Percentiles rank a stretch among this genome's conserved stretches.
These are phyloP conservation scores for Termitomyces sp. DNA, from an alignment of 768 basidiomycete genomes.

Conservation along the genomic window DNA sequence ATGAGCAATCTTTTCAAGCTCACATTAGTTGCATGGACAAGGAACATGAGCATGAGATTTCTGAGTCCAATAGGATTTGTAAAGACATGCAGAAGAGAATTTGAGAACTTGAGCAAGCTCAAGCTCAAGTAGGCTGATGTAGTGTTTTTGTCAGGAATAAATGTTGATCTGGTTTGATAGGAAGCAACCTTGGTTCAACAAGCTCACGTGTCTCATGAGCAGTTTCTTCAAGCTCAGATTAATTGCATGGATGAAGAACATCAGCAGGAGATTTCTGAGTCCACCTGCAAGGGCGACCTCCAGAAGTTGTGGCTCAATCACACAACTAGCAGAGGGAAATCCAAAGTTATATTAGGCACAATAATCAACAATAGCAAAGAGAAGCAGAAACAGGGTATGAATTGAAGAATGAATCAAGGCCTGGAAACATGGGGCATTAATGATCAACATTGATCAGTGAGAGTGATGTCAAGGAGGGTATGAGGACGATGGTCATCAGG, in stretches of 20 bases:
- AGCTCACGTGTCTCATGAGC: background rate
- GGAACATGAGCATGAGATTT: background rate
- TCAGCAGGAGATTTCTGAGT: no score
- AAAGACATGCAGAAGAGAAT: background rate
- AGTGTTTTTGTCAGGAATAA: background rate
- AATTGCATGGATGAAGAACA: no score
- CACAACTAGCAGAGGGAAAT: no score
- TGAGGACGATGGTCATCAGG: slow-evolving; percentile 43
- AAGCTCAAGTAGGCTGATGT: background rate
- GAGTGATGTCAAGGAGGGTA: slow-evolving; percentile 43
- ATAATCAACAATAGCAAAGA: no score
- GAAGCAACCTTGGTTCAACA: background rate
- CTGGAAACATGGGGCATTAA: slow-evolving; percentile 33
- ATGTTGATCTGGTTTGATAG: background rate
- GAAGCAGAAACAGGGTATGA: slow-evolving; percentile 34
- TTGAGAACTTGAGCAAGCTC: no score
- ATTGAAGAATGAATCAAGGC: slow-evolving; percentile 42
- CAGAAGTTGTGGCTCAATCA: no score
- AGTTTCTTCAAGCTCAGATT: no score
- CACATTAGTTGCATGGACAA: background rate
- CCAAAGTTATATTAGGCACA: no score
- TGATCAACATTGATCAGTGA: slow-evolving; percentile 39
- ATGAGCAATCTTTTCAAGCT: background rate
- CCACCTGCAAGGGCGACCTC: no score
- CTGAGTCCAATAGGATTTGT: background rate